phyloP scores from a whole-genome alignment of 306 rosid genomes.

The Trifolium subterraneum region DNA sequence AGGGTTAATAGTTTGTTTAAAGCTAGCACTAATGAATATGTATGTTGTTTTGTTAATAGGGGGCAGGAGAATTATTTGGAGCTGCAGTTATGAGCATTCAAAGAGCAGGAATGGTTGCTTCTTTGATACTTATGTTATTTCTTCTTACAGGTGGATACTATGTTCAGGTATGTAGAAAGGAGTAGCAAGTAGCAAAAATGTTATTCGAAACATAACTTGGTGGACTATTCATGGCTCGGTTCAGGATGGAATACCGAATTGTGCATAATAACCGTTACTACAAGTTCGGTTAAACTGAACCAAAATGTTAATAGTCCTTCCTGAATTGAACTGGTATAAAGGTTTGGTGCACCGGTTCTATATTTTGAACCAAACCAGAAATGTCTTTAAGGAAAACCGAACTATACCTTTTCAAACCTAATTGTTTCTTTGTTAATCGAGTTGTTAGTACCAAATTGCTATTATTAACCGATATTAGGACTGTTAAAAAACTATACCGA shows the following conservation, averaged over 20 bases:
- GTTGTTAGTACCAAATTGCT: no score
- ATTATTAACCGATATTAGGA: no score
- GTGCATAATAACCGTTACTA: background rate
- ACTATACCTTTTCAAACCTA: background rate
- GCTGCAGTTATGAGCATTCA: constrained; percentile 88
- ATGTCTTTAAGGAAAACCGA: no score
- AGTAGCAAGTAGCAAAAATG: background rate
- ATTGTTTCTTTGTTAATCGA: no score
- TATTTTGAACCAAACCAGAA: no score
- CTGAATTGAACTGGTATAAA: no score
- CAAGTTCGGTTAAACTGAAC: background rate
- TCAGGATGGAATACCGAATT: background rate
- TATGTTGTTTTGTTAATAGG: constrained; percentile 47
- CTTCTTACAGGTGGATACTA: constrained; percentile 97
- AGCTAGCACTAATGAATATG: constrained; percentile 13
- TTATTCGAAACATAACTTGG: background rate
- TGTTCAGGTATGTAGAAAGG: constrained; percentile 64
- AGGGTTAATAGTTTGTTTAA: constrained; percentile 7
- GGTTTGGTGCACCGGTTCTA: no score
- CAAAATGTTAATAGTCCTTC: background rate
- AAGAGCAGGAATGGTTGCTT: constrained; percentile 93
- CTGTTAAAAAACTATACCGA: no score
- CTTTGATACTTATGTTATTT: constrained; percentile 87
- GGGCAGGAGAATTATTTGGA: constrained; percentile 98
- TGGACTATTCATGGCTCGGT: background rate